phyloP scores from a whole-genome alignment of 2,329 filamentous ascomycete species.

The Sporothrix luriei region DNA sequence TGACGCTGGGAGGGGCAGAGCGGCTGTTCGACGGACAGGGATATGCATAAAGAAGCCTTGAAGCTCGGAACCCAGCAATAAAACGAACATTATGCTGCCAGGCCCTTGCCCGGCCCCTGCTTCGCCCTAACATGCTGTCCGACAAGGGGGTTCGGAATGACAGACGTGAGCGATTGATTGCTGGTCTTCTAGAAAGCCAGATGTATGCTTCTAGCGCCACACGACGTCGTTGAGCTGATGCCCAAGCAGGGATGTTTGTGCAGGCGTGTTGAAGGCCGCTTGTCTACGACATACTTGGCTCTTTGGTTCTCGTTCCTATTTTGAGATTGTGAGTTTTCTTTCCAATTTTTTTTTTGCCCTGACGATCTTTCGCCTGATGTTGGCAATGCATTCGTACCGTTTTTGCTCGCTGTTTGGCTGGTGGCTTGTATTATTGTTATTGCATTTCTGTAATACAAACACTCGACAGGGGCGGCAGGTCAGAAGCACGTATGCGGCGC shows the following conservation, averaged over 20 bases:
- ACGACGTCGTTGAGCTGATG: neutral
- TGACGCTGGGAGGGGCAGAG: slow-evolving; percentile 34
- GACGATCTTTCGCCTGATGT: neutral
- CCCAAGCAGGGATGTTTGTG: neutral
- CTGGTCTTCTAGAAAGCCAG: slow-evolving; percentile 45
- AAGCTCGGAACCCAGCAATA: slow-evolving; percentile 53
- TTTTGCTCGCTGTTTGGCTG: neutral
- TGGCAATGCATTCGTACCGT: slow-evolving; percentile 3
- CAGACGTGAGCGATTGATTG: slow-evolving; percentile 12
- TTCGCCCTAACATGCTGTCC: neutral
- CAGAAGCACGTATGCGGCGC: neutral
- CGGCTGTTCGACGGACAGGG: slow-evolving; percentile 37
- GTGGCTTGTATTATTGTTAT: slow-evolving; percentile 9
- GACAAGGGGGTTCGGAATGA: slow-evolving; percentile 38
- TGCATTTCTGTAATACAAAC: slow-evolving; percentile 10
- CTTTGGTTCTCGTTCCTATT: slow-evolving; percentile 17
- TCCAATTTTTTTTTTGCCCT: neutral
- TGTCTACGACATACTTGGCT: neutral
- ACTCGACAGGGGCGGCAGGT: neutral
- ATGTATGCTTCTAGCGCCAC: slow-evolving; percentile 43
- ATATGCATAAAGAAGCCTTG: slow-evolving; percentile 52
- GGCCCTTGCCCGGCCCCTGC: slow-evolving; percentile 21
- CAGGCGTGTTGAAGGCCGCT: neutral
- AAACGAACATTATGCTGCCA: slow-evolving; percentile 51
- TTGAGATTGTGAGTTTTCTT: slow-evolving; percentile 13